Base-by-base conservation (phyloP, 2,329 filamentous ascomycete species). In the Plectosphaerella sp. region DNA sequence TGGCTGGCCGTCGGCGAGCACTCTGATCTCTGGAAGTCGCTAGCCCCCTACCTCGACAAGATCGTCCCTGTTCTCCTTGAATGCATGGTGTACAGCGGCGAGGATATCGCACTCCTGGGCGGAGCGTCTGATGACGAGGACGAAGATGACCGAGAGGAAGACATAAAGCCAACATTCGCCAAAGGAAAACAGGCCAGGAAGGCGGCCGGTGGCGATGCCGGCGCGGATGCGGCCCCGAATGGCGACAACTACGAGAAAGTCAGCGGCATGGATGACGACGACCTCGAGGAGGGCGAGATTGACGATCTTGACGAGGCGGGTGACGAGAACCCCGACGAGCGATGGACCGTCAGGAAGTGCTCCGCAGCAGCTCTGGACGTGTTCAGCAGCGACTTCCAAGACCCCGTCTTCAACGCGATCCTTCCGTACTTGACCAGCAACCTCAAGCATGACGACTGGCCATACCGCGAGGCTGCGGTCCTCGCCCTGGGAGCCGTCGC, bases 271-370 rank as follows among this genome's bases (percentile, higher is more conserved):
- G 83, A 91, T 43, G 88, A 90, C 54, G 87, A 91, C 55, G 84
- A 89, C 45, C 71, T 92, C 7, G 93, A 93, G 61, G 93, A 97
- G 57, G 93, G 91, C 37, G 92, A 97, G 67, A 84, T 96, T 43
- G 88, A 87, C 37, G 86, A 87, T 37, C 76, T 77, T 24, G 22
- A 52, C 28, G 81, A 86, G 51, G 88, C 89, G 47, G 90, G 91
- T 46, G 90, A 90, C 57, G 82, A 80, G 48, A 90, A 92, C 60
- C 90, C 91, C 0, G 94, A 97, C 67, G 91, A 96, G 67, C 83
- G 85, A 61, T 99, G 94, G 94, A 97, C 93, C 51, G 76, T 99
- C 50, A 85, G 94, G 57, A 99, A 99, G 72, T 97, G 94, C 74
- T 97, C 94, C 37, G 94, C 94, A 8, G 94, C 94, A 12, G 92